Conservation (phyloP, 1,284 basidiomycete genomes). For the Sporisorium exsertum region DNA sequence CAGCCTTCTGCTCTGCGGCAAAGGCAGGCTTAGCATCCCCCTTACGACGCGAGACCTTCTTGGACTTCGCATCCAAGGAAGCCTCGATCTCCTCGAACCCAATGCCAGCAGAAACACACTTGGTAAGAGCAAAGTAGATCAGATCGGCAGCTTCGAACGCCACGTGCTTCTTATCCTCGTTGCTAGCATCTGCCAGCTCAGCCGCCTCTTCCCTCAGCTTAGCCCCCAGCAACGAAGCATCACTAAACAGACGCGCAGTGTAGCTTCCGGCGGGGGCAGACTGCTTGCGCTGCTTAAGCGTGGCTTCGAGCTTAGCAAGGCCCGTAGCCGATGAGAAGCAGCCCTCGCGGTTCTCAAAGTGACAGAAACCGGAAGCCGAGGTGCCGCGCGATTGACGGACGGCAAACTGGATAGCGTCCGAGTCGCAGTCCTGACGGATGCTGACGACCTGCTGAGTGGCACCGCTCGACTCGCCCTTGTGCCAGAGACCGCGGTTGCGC, state of each 20-base stretch:
- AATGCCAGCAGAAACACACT: slow-evolving; percentile 87
- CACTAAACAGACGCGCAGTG: slow-evolving; percentile 87
- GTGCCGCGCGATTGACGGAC: slow-evolving; percentile 84
- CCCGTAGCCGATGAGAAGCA: slow-evolving; percentile 86
- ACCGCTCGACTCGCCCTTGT: slow-evolving; percentile 95
- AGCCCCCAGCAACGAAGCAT: slow-evolving; percentile 82
- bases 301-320: slow-evolving; percentile 83
- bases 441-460: slow-evolving; percentile 88
- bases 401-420: slow-evolving; percentile 89
- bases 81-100: slow-evolving; percentile 85
- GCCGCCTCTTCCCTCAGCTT: slow-evolving; percentile 99
- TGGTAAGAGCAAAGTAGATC: slow-evolving; percentile 90
- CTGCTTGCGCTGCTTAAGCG: slow-evolving; percentile 79
- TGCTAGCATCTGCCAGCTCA: slow-evolving; percentile 87
- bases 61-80: slow-evolving; percentile 86
- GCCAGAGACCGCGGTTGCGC: slow-evolving; percentile 89
- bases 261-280: slow-evolving; percentile 91
- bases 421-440: slow-evolving; percentile 91
- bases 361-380: slow-evolving; percentile 79
- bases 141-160: slow-evolving; percentile 97
- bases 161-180: slow-evolving; percentile 79
- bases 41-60: slow-evolving; percentile 85
- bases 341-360: slow-evolving; percentile 76
- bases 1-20: slow-evolving; percentile 70
- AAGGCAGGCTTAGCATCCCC: slow-evolving; percentile 95